Conservation (phyloP, 805 yeast genomes). For the Starmerella khaoyaiensis region DNA sequence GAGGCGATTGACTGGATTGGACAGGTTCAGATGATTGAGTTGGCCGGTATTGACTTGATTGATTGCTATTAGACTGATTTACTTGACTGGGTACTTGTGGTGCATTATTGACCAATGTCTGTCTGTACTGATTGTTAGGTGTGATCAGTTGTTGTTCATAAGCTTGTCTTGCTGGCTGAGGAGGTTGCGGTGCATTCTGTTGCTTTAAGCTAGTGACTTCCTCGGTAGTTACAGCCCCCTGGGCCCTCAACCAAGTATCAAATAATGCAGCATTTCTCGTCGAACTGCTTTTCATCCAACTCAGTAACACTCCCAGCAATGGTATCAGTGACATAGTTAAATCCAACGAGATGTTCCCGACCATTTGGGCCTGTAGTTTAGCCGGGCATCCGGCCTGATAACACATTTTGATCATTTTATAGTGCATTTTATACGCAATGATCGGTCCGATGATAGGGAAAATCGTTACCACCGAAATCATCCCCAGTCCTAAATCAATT, state of each 20-base stretch:
- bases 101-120: no score
- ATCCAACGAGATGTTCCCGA: slow-evolving; percentile 64
- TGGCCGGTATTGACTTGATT: no score
- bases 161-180: background rate
- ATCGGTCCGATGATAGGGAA: slow-evolving; percentile 80
- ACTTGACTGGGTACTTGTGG: no score
- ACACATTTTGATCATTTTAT: slow-evolving; percentile 50
- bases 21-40: no score
- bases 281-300: slow-evolving; percentile 77
- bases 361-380: slow-evolving; percentile 51
- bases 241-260: slow-evolving; percentile 35
- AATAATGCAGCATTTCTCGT: slow-evolving; percentile 79
- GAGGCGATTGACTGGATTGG: no score
- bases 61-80: no score
- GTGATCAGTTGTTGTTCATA: no score
- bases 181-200: no score
- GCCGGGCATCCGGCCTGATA: slow-evolving; percentile 46
- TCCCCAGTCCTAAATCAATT: slow-evolving; percentile 58
- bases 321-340: slow-evolving; percentile 68
- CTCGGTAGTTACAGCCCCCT: no score
- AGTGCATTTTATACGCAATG: slow-evolving; percentile 66
- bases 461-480: slow-evolving; percentile 58
- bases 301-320: slow-evolving; percentile 57
- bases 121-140: no score
- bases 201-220: no score